phyloP scores from a whole-genome alignment of 148 eudicot species.

The Nyssa sinensis region DNA sequence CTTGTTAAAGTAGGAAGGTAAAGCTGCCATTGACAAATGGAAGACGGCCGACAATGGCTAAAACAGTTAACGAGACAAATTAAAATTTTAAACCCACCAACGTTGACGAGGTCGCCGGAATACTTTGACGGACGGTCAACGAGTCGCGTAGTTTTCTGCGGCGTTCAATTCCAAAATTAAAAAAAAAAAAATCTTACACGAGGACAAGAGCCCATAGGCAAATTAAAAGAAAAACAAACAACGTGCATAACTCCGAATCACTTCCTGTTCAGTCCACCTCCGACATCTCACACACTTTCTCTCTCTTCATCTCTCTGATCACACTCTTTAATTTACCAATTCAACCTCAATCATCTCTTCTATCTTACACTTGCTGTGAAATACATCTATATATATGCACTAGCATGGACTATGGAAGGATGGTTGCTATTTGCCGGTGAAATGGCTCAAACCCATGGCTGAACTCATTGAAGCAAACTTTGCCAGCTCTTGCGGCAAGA shows the following conservation, averaged over 20 bases:
- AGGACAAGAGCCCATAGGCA: background rate
- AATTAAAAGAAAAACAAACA: background rate
- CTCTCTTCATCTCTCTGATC: background rate
- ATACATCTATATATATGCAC: no score
- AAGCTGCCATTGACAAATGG: no score
- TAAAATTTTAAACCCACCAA: conserved; percentile 14
- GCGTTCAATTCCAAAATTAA: conserved; percentile 1
- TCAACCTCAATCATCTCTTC: background rate
- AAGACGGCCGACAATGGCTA: background rate
- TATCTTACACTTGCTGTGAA: no score
- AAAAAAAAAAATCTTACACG: conserved; percentile 9
- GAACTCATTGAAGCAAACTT: conserved; percentile 60
- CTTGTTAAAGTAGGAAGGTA: no score
- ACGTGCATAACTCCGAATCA: background rate
- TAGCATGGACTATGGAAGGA: conserved; percentile 14
- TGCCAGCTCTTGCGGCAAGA: conserved; percentile 65
- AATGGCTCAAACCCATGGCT: conserved; percentile 63
- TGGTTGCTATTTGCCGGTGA: conserved; percentile 47
- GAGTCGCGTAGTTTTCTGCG: conserved; percentile 34
- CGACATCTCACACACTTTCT: background rate
- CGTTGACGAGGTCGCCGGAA: conserved; percentile 30
- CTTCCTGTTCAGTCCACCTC: conserved; percentile 1
- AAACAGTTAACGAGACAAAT: background rate
- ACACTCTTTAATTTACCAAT: background rate
- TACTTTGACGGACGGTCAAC: conserved; percentile 40